phyloP scores from a whole-genome alignment of 768 basidiomycete genomes.

The Termitomyces sp. region DNA sequence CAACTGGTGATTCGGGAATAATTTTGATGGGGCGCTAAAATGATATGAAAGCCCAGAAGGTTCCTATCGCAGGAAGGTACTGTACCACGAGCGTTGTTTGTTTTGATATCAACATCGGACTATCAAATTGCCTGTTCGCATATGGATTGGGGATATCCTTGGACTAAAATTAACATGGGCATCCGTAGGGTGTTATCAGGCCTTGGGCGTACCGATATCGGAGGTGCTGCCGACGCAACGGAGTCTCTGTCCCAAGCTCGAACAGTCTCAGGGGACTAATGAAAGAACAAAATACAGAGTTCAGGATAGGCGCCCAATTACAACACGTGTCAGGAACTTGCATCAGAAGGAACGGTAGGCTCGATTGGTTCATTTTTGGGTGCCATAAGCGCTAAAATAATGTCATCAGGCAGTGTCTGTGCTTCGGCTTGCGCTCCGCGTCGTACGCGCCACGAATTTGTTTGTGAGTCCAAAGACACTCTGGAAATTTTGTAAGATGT shows the following conservation, averaged over 20 bases:
- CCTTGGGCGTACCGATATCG: background rate
- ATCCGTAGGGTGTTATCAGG: background rate
- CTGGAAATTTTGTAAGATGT: background rate
- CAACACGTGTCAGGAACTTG: conserved; percentile 9
- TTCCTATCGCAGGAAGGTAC: background rate
- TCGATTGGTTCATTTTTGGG: conserved; percentile 16
- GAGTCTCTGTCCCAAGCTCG: background rate
- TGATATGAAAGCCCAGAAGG: background rate
- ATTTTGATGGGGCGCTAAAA: conserved; percentile 3
- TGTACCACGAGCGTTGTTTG: conserved; percentile 2
- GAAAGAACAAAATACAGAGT: background rate
- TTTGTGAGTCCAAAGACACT: background rate
- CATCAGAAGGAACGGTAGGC: conserved; percentile 5
- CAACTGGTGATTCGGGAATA: conserved; percentile 3
- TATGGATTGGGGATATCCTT: background rate
- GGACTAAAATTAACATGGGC: background rate
- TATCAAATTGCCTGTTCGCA: background rate
- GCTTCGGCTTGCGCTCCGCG: conserved; percentile 1
- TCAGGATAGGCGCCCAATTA: background rate
- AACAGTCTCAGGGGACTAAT: background rate
- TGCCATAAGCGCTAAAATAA: conserved; percentile 3
- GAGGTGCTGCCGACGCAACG: background rate
- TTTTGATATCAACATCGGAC: conserved; percentile 7
- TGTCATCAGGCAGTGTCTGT: conserved; percentile 10
- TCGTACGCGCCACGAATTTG: background rate